Evolutionary conservation across 352 stramenopile species (phyloP), one percentile per base, ranked within the genome.

Genomic region (Pythium insidiosum): DNA sequence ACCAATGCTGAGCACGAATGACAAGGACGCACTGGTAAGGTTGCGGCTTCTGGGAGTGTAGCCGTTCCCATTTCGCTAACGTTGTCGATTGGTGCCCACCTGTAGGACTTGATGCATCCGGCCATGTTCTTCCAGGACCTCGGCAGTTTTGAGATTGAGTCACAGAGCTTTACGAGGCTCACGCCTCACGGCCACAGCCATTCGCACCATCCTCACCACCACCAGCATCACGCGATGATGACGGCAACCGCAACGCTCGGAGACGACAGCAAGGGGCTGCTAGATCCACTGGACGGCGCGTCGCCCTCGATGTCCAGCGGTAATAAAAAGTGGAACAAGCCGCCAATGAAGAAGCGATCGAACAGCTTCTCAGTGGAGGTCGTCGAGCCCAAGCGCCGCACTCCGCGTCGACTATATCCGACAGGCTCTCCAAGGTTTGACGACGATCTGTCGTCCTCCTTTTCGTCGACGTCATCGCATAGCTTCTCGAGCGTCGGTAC

Each of bases 71-170:
- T n/a, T n/a, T n/a, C n/a, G n/a, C n/a, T n/a, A n/a, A n/a, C n/a
- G n/a, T 21, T 20, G 34, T 21, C 13, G 34, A 20, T 13, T n/a
- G 9, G 34, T 21, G 11, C 6, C 7, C 13, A 7, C 34, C 18
- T 20, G 3, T 13, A 70, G 61, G 52, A 47, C 19, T 23, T 70
- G 23, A 56, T 56, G 20, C 54, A 76, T 12, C 53, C 68, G 3
- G 61, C 66, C 2, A 62, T 80, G 50, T 53, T 84, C 13, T 83
- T 84, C 41, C 70, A 73, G 42, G 75, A 76, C 29, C 45, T 84
- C 1, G 66, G 61, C 12, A 78, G 60, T 51, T 85, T 85, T 38
- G 72, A 88, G 44, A 65, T 85, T n/a, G 69, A 85, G 31, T 85
- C 75, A 7, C 75, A 71, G 5, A 73, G 61, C 7, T 84, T 84